A percentile compares a stretch with the other conserved stretches of the same genome.
Evolutionary conservation across 23 red algal genomes (phyloP).

Genomic region (Gracilariopsis chorda): DNA sequence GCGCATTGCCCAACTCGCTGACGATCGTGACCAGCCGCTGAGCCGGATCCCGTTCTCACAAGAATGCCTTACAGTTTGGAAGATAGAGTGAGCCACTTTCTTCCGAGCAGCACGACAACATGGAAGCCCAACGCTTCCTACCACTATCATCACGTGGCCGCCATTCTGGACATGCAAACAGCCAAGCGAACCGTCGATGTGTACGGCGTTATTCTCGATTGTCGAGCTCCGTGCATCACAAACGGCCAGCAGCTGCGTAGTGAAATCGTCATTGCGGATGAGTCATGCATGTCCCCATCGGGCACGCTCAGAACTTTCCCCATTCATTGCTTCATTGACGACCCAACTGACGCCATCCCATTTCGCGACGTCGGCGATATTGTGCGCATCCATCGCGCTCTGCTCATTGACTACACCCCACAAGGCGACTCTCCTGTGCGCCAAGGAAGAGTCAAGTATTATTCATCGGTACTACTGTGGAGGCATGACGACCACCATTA

Average conservation of each 20-base stretch:
- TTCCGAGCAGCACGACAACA: no score
- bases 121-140: no score
- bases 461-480: constrained; percentile 14
- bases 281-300: not conserved
- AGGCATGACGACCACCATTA: not conserved
- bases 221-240: constrained; percentile 37
- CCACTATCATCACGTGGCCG: no score
- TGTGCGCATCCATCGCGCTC: constrained; percentile 14
- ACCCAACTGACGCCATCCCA: constrained; percentile 15
- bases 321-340: not conserved
- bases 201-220: constrained; percentile 36
- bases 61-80: no score
- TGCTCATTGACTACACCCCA: not conserved
- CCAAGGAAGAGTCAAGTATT: not conserved
- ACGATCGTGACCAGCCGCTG: no score
- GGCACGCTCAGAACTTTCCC: not conserved
- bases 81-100: no score
- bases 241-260: constrained; percentile 23
- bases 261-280: constrained; percentile 31
- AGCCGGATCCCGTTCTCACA: no score
- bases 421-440: not conserved
- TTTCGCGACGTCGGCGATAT: constrained; percentile 52
- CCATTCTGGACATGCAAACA: no score
- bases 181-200: not conserved
- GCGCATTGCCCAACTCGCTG: no score